Conservation (phyloP, 2,329 filamentous ascomycete species). For the Hypoxylon sp. region DNA sequence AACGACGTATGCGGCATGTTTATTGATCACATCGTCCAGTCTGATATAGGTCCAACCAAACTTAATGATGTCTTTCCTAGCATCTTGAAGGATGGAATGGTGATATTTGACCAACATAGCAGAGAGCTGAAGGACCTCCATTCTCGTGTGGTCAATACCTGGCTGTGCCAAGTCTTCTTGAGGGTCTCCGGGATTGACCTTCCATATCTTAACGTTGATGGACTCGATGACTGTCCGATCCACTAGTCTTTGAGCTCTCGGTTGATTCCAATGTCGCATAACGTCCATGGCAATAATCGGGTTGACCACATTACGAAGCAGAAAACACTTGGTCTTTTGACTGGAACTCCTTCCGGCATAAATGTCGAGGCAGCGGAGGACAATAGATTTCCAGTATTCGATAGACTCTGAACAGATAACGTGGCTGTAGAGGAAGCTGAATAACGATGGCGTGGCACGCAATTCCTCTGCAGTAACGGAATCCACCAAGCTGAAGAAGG, state of each 20-base stretch:
- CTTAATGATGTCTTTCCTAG: constrained; percentile 97
- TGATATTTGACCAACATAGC: constrained; percentile 97
- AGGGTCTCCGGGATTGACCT: constrained; percentile 84
- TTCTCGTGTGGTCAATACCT: constrained; percentile 93
- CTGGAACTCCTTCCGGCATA: constrained; percentile 84
- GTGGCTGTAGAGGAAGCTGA: constrained; percentile 85
- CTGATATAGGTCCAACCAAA: constrained; percentile 99
- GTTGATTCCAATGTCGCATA: constrained; percentile 81
- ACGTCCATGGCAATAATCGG: constrained; percentile 97
- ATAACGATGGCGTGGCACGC: constrained; percentile 80
- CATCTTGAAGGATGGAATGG: constrained; percentile 86
- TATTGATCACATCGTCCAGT: constrained; percentile 99
- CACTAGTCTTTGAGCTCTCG: constrained; percentile 78
- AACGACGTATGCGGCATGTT: constrained; percentile 96
- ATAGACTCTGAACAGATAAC: constrained; percentile 88
- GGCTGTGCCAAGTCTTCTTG: constrained; percentile 86
- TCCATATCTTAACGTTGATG: constrained; percentile 95
- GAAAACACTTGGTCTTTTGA: constrained; percentile 93
- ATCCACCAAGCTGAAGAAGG: constrained; percentile 87
- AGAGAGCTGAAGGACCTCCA: constrained; percentile 95
- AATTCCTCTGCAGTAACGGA: constrained; percentile 87
- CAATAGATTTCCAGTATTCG: constrained; percentile 85
- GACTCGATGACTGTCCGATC: constrained; percentile 90
- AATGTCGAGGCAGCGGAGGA: constrained; percentile 88
- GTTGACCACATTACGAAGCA: constrained; percentile 93